Base-by-base conservation (phyloP, 345 rosid genomes). In the Dipteronia dyeriana region DNA sequence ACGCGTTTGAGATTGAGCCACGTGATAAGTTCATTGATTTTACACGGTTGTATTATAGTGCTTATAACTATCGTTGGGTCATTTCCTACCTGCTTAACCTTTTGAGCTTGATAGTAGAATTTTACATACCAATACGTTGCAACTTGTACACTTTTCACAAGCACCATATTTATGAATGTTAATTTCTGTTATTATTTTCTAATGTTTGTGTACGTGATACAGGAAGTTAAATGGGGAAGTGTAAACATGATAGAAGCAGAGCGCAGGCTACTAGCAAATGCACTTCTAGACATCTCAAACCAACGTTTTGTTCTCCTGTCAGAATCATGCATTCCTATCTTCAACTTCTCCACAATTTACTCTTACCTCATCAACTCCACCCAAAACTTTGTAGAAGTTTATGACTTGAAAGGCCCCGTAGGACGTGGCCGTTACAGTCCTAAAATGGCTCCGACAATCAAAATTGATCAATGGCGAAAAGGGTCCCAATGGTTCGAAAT, bases 401-500 rank as follows among this genome's bases (percentile, higher is more conserved):
- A 89, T 39, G 95, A 91, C 75, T 78, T 85, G 56, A 75, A 76
- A 0, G 84, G 88, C 66, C 79, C 87, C 0, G 91, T 87, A 0
- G 98, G 97, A 7, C 90, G 93, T 0, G 95, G 97, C 54, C 86
- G 98, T 9, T 95, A 93, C 75, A 86, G 56, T 76, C 76, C 51
- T 0, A 71, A 57, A 34, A 89, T 95, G 97, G 78, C 82, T 23
- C 98, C 98, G 12, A 78, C 76, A 5, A 66, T 95, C 66, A 71
- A 34, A 13, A 51, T 90, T 9, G 49, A 60, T 0, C 87, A 91
- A 54, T 95, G 98, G 98, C 75, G 97, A 16, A 95, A 95, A 81
- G 98, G 98, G 2, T 86, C 98, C 6, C 98, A 95, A 22, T 95
- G 98, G 98, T 90, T 95, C 66, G 93, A 88, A 72, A 54, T 90